A percentile compares a stretch with the other conserved stretches of the same genome.
Conservation (phyloP, 2,329 filamentous ascomycete species). For the Diplodia scrobiculata region DNA sequence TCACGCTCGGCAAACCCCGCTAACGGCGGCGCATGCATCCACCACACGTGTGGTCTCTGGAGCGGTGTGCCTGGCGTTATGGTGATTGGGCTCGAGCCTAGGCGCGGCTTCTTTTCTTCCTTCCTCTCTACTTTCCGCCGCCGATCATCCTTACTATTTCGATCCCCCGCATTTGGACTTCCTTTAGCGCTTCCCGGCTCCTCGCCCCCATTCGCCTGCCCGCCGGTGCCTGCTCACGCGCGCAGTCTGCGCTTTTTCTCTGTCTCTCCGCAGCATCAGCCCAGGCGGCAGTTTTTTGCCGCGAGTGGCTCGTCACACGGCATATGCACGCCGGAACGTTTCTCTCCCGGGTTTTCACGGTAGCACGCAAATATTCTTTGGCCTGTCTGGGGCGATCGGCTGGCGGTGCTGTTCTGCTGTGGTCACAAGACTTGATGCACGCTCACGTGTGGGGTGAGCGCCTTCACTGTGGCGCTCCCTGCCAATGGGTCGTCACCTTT, state of each 20-base stretch:
- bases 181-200: not conserved
- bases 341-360: conserved; percentile 14
- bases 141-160: conserved; percentile 2
- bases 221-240: not conserved
- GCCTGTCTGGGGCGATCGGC: not conserved
- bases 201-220: not conserved
- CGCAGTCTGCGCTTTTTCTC: not conserved
- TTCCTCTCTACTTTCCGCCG: not conserved
- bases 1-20: conserved; percentile 19
- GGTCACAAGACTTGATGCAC: conserved; percentile 12
- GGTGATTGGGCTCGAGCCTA: conserved; percentile 4
- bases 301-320: not conserved
- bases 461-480: not conserved
- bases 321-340: not conserved
- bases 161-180: conserved; percentile 13
- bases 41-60: not conserved
- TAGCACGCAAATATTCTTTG: not conserved
- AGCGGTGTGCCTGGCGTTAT: conserved; percentile 3
- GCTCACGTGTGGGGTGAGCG: conserved; percentile 12
- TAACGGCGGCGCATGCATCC: not conserved
- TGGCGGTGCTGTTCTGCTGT: not conserved
- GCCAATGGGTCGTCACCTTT: not conserved
- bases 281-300: not conserved
- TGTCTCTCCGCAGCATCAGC: too few relatives aligned
- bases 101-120: conserved; percentile 2